Conservation (phyloP, 2,329 filamentous ascomycete genomes). For the Fusarium cicatricum region DNA sequence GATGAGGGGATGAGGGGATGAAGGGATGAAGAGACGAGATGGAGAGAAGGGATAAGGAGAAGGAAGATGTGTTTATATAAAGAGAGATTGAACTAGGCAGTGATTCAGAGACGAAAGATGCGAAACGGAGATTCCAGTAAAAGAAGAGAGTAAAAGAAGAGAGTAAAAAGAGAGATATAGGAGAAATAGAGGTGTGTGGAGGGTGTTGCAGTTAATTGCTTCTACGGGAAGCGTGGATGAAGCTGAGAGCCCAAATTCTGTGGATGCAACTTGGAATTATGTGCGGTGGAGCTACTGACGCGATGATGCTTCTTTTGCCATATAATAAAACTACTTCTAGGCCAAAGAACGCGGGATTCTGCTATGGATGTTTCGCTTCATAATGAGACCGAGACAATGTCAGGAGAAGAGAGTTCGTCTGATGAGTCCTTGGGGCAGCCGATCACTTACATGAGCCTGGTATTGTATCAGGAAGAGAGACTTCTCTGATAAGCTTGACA, state of each 20-base stretch:
- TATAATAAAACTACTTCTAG: too few species aligned
- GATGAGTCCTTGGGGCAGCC: too few species aligned
- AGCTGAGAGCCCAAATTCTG: neutral
- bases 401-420: too few species aligned
- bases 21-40: constrained; percentile 1
- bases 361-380: too few species aligned
- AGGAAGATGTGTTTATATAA: neutral
- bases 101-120: neutral
- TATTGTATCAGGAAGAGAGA: too few species aligned
- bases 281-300: too few species aligned
- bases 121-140: neutral
- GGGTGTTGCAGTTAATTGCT: neutral
- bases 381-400: too few species aligned
- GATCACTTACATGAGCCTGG: too few species aligned
- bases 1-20: neutral
- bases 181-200: neutral
- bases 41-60: neutral
- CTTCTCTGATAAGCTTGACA: too few species aligned
- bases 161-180: neutral
- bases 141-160: neutral
- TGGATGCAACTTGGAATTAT: too few species aligned
- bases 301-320: too few species aligned
- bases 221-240: constrained; percentile 6
- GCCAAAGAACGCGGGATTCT: too few species aligned
- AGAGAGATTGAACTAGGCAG: neutral